phyloP scores from a whole-genome alignment of 768 basidiomycete species.

The Suillus lakei region DNA sequence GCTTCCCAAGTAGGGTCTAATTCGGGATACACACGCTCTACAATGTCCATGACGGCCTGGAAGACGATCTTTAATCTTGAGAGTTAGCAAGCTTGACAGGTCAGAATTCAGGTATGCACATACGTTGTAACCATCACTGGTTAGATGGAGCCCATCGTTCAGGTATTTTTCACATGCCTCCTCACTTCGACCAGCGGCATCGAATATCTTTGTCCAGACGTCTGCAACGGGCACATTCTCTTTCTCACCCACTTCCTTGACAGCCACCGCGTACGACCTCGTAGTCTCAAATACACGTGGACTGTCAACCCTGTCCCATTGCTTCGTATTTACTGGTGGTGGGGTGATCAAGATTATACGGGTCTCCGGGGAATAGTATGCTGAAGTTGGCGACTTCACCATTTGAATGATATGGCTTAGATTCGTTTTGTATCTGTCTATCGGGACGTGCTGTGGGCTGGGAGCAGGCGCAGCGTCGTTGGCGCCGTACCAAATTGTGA shows the following conservation, averaged over 20 bases:
- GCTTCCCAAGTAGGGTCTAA: slow-evolving; percentile 32
- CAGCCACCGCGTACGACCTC: slow-evolving; percentile 71
- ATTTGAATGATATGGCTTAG: slow-evolving; percentile 64
- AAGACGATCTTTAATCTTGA: slow-evolving; percentile 62
- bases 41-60: slow-evolving; percentile 60
- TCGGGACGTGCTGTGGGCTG: slow-evolving; percentile 77
- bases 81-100: slow-evolving; percentile 5
- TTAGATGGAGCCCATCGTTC: slow-evolving; percentile 83
- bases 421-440: slow-evolving; percentile 66
- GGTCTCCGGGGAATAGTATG: slow-evolving; percentile 71
- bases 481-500: slow-evolving; percentile 89
- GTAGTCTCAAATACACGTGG: slow-evolving; percentile 66
- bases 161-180: slow-evolving; percentile 55
- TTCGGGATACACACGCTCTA: slow-evolving; percentile 65
- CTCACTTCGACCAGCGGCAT: slow-evolving; percentile 70
- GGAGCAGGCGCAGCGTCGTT: slow-evolving; percentile 81
- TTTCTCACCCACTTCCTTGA: slow-evolving; percentile 59
- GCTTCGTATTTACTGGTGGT: slow-evolving; percentile 76
- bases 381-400: slow-evolving; percentile 64
- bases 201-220: slow-evolving; percentile 74
- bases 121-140: slow-evolving; percentile 73
- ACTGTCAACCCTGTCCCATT: slow-evolving; percentile 37
- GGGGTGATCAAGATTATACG: slow-evolving; percentile 83
- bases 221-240: slow-evolving; percentile 70
- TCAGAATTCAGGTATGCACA: slow-evolving; percentile 24